These are phyloP conservation scores for Hygrophoropsis aurantiaca DNA, from an alignment of 768 basidiomycete genomes.

Conservation along the genomic window DNA sequence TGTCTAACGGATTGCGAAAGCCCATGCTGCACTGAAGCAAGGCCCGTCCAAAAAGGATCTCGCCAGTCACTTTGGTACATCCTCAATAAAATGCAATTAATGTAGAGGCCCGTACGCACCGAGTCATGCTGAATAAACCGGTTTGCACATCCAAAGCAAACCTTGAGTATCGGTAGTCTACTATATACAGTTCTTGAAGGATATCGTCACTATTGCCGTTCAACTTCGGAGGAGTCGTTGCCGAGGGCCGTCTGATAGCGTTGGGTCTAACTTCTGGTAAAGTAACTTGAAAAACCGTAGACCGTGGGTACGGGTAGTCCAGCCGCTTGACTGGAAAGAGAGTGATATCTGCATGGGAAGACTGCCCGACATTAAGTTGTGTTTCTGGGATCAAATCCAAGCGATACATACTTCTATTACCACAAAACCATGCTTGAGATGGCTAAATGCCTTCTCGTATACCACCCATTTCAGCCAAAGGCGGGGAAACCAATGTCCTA, in stretches of 20 bases:
- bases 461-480: constrained; percentile 90
- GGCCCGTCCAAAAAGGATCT: constrained; percentile 69
- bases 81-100: constrained; percentile 3
- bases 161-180: constrained; percentile 92
- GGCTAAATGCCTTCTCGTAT: constrained; percentile 77
- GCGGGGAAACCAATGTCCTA: constrained; percentile 93
- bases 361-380: constrained; percentile 48
- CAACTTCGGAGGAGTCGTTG: constrained; percentile 26
- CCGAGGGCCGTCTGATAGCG: constrained; percentile 10
- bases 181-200: constrained; percentile 57
- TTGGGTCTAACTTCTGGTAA: constrained; percentile 24
- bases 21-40: constrained; percentile 65
- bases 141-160: constrained; percentile 84
- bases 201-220: constrained; percentile 35
- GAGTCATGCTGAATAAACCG: constrained; percentile 79
- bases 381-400: not conserved
- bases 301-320: constrained; percentile 73
- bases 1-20: constrained; percentile 50
- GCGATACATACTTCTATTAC: constrained; percentile 78
- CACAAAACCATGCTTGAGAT: constrained; percentile 69
- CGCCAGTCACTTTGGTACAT: constrained; percentile 76
- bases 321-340: constrained; percentile 70
- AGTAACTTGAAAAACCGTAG: constrained; percentile 69
- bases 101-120: constrained; percentile 45
- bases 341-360: constrained; percentile 78